These are phyloP conservation scores for Penicillium maclennaniae DNA, from an alignment of 495 filamentous ascomycete genomes.

Conservation along the genomic window DNA sequence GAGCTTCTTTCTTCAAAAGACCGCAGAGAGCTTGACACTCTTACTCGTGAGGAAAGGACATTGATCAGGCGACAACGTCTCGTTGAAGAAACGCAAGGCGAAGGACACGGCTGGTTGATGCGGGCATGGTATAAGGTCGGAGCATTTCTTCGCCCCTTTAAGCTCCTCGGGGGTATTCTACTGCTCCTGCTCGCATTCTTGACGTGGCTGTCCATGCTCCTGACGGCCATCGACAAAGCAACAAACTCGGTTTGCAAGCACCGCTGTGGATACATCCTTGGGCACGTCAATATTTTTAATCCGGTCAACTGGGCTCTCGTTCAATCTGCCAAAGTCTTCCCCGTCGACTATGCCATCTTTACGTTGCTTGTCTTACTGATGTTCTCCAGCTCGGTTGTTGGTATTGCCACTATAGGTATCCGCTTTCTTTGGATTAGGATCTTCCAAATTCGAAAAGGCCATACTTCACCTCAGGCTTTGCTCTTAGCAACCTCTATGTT, in stretches of 20 bases:
- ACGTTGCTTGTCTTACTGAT: conserved; percentile 76
- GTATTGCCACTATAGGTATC: conserved; percentile 82
- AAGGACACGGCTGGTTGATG: conserved; percentile 65
- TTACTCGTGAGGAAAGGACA: conserved; percentile 86
- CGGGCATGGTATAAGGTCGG: conserved; percentile 71
- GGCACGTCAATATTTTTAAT: conserved; percentile 87
- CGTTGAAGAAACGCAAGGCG: conserved; percentile 72
- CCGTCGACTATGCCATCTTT: conserved; percentile 88
- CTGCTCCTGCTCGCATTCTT: conserved; percentile 66
- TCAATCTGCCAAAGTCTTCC: conserved; percentile 76
- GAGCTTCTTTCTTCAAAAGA: conserved; percentile 78
- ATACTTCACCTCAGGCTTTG: conserved; percentile 89
- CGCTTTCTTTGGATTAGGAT: conserved; percentile 91
- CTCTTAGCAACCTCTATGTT: conserved; percentile 87
- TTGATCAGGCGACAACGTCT: conserved; percentile 85
- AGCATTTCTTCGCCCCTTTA: conserved; percentile 76
- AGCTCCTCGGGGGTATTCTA: conserved; percentile 78
- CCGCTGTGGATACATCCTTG: conserved; percentile 91
- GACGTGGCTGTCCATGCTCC: conserved; percentile 86
- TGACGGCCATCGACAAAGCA: conserved; percentile 93
- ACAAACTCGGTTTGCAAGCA: conserved; percentile 89
- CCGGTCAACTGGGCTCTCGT: conserved; percentile 91
- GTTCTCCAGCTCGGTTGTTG: conserved; percentile 80
- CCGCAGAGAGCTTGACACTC: conserved; percentile 78
- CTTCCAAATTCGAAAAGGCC: conserved; percentile 83